Percentiles rank a stretch among this genome's conserved stretches.
Evolutionary conservation across 139 green algal genomes (phyloP).

Genomic region (Tetradesmus lagerheimii): DNA sequence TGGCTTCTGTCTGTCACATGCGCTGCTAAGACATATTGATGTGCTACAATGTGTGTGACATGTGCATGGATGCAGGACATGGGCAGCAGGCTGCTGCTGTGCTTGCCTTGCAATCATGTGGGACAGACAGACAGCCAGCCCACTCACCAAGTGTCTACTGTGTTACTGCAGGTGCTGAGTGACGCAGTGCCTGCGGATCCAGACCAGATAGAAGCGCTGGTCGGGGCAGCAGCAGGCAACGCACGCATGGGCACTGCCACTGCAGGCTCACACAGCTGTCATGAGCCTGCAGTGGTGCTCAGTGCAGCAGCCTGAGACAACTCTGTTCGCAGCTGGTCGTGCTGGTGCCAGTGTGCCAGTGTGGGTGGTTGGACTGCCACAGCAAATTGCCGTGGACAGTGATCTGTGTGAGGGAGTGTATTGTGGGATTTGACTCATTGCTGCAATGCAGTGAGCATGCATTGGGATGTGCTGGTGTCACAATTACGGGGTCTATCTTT

Average conservation of each 20-base stretch:
- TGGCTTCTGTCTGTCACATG: neutral
- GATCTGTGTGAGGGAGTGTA: neutral
- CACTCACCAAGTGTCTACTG: neutral
- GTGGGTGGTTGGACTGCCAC: neutral
- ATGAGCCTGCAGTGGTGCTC: conserved; percentile 13
- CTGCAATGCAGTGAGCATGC: neutral
- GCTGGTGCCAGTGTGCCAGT: neutral
- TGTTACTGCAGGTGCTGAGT: conserved; percentile 11
- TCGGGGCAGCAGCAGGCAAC: neutral
- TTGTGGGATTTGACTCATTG: neutral
- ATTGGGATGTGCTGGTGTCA: neutral
- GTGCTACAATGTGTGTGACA: no score
- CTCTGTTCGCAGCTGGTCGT: neutral
- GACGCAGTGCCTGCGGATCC: conserved; percentile 32
- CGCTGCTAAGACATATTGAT: neutral
- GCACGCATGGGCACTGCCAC: neutral
- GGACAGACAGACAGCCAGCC: no score
- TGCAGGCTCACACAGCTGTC: neutral
- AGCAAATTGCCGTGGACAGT: neutral
- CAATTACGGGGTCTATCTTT: neutral
- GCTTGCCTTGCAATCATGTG: no score
- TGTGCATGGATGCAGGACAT: no score
- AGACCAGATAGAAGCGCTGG: conserved; percentile 30
- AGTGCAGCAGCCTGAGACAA: conserved; percentile 8
- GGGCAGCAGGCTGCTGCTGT: neutral